Percentiles rank a stretch among this genome's conserved stretches.
phyloP scores from a whole-genome alignment of 345 rosid species.

The Acer yangbiense region DNA sequence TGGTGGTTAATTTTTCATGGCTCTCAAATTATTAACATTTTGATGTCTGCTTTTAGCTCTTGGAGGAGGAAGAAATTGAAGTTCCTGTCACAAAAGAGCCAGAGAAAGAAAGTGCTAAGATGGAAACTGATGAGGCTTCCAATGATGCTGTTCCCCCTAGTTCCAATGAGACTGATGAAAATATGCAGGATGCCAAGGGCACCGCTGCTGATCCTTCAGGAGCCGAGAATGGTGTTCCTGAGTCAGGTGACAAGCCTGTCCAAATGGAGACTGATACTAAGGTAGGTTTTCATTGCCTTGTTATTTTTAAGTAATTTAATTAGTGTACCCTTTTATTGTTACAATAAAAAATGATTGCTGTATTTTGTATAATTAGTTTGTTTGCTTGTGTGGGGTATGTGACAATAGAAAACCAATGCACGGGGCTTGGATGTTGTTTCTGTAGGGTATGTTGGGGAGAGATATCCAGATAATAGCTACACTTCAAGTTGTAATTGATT shows the following conservation, averaged over 20 bases:
- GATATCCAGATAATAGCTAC: background rate
- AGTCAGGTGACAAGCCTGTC: constrained; percentile 67
- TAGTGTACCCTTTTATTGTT: background rate
- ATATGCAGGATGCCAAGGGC: constrained; percentile 80
- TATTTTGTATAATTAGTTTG: background rate
- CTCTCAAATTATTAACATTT: background rate
- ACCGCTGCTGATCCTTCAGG: constrained; percentile 52
- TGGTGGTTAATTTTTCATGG: background rate
- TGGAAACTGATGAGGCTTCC: constrained; percentile 77
- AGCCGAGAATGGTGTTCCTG: constrained; percentile 72
- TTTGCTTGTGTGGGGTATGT: background rate
- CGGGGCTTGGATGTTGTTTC: background rate
- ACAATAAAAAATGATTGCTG: background rate
- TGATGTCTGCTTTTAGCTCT: constrained; percentile 51
- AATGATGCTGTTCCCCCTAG: constrained; percentile 42
- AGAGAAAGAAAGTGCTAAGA: constrained; percentile 53
- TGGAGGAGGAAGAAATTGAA: constrained; percentile 93
- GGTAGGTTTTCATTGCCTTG: constrained; percentile 34
- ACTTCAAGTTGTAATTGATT: background rate
- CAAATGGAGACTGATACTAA: constrained; percentile 88
- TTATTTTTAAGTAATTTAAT: background rate
- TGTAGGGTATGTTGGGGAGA: background rate
- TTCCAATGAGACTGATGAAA: constrained; percentile 65
- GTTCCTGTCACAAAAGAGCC: constrained; percentile 73
- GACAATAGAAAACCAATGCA: background rate